phyloP scores from a whole-genome alignment of 495 filamentous ascomycete species.

The Penicillium daleae region DNA sequence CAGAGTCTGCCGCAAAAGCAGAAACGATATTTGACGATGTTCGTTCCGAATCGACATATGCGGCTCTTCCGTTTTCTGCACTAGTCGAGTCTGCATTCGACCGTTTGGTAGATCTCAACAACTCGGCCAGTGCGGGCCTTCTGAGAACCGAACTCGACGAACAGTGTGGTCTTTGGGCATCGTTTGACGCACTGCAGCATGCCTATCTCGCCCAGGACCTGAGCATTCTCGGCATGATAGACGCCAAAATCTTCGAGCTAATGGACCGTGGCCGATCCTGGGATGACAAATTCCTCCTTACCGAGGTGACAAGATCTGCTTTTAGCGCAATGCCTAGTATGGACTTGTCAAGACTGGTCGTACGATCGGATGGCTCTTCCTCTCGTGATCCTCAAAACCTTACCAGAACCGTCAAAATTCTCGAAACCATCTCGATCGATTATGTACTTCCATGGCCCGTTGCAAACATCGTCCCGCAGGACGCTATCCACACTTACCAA shows the following conservation, averaged over 20 bases:
- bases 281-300: constrained; percentile 82
- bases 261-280: constrained; percentile 72
- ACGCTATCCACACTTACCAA: constrained; percentile 66
- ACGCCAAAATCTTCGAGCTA: constrained; percentile 72
- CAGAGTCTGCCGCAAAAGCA: constrained; percentile 35
- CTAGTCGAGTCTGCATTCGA: constrained; percentile 72
- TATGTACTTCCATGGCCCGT: constrained; percentile 81
- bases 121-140: constrained; percentile 65
- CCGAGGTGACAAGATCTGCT: constrained; percentile 73
- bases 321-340: constrained; percentile 57
- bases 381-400: constrained; percentile 15
- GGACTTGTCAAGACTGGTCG: constrained; percentile 61
- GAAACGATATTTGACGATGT: constrained; percentile 60
- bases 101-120: constrained; percentile 70
- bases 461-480: constrained; percentile 74
- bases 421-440: constrained; percentile 60
- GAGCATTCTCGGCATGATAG: constrained; percentile 61
- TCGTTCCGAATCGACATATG: constrained; percentile 38
- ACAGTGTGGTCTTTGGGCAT: constrained; percentile 66
- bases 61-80: constrained; percentile 73
- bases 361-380: constrained; percentile 43
- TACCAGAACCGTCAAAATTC: constrained; percentile 49
- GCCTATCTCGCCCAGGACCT: constrained; percentile 79
- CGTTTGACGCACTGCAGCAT: constrained; percentile 67
- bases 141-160: constrained; percentile 69